Conservation (phyloP, 1,139 yeast species). For the Yamadazyma trypodendri region DNA sequence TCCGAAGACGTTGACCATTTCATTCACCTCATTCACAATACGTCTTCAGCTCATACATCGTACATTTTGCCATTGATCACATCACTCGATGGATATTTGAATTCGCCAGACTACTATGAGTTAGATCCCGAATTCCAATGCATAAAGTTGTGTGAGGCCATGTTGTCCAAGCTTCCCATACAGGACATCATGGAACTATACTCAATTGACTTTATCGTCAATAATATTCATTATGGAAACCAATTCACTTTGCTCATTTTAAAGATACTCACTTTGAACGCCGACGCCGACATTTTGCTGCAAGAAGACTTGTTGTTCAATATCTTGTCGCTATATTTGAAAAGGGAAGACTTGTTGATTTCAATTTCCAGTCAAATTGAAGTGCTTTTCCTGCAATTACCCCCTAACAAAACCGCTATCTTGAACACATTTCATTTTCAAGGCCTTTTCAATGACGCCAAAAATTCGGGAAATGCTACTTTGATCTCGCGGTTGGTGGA, state of each 20-base stretch:
- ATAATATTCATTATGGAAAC: conserved; percentile 12
- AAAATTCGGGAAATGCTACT: conserved; percentile 13
- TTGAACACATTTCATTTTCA: conserved; percentile 10
- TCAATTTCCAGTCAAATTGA: conserved; percentile 22
- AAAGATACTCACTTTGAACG: conserved; percentile 20
- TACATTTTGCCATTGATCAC: conserved; percentile 4
- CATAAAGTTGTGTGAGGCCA: conserved; percentile 22
- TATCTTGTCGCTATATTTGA: conserved; percentile 8
- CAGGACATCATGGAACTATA: conserved; percentile 20
- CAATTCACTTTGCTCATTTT: conserved; percentile 19
- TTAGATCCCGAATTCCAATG: conserved; percentile 22
- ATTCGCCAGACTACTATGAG: conserved; percentile 8
- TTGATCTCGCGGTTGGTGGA: conserved; percentile 27
- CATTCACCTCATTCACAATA: not conserved
- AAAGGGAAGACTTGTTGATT: conserved; percentile 8
- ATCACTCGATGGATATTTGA: conserved; percentile 8
- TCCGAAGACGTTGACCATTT: not conserved
- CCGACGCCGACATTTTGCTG: conserved; percentile 11
- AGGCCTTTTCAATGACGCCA: conserved; percentile 8
- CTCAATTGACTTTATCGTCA: conserved; percentile 22
- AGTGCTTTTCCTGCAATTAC: conserved; percentile 10
- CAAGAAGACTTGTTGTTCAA: not conserved
- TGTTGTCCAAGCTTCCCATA: conserved; percentile 21
- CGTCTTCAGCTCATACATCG: not conserved
- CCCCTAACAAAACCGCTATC: conserved; percentile 5